Evolutionary conservation across 2,329 filamentous ascomycete genomes (phyloP).

Genomic region (Fusarium sororula): DNA sequence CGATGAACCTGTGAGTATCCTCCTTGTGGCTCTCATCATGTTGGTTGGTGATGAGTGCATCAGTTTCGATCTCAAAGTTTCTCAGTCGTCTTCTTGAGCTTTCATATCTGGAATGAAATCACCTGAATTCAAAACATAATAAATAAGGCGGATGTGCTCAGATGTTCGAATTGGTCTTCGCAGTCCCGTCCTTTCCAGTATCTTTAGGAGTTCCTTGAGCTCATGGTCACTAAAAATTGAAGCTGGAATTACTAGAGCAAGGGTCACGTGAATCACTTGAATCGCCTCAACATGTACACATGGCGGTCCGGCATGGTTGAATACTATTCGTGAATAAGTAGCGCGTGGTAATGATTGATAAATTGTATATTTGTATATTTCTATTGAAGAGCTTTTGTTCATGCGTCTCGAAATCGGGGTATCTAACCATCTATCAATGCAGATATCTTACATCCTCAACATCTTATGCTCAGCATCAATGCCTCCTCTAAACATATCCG

Average conservation of each 20-base stretch:
- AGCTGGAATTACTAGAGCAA: not conserved
- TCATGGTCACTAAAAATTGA: not conserved
- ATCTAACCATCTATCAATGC: conserved; percentile 7
- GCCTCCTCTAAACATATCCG: conserved; percentile 76
- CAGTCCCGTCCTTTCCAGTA: not conserved
- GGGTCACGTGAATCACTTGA: conserved; percentile 34
- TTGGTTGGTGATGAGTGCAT: not conserved
- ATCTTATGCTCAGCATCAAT: conserved; percentile 66
- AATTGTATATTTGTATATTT: not conserved
- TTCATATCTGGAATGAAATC: not conserved
- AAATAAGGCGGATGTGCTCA: accelerated
- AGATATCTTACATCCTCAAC: conserved; percentile 51
- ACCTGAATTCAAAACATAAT: not conserved
- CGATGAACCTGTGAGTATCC: not conserved
- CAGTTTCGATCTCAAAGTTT: not conserved
- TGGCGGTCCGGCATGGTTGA: not conserved
- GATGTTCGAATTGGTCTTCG: not conserved
- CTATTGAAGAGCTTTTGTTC: not conserved
- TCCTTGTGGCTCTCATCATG: conserved; percentile 6
- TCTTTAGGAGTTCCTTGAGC: not conserved
- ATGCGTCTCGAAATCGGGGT: conserved; percentile 10
- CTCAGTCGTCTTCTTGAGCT: not conserved
- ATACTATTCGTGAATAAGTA: not conserved
- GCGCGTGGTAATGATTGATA: not conserved
- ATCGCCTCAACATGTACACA: not conserved